Evolutionary conservation across 306 rosid species (phyloP), one percentile per base, ranked within the genome.

Genomic region (Spatholobus suberectus): DNA sequence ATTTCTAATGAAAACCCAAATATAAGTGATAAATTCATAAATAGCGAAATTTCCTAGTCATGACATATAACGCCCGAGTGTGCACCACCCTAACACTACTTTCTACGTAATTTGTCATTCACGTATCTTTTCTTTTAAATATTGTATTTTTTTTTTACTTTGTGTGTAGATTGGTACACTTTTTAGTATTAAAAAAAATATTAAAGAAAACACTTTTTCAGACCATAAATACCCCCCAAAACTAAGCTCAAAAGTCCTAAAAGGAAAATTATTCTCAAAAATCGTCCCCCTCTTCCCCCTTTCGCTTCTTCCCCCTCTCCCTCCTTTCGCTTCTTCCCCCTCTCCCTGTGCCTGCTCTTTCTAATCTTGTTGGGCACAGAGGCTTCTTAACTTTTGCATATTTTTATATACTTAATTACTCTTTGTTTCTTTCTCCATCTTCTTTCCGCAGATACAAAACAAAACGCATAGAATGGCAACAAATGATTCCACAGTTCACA

Each of bases 401-500:
- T 18, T 43, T 29, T 27, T 11, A 23, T 14, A 14, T 11, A 17
- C 15, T 10, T 5, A 18, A 5, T 57, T 6, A 51, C 1, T 44
- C 44, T 44, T 11, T 27, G 2, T 40, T 59, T 26, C 5, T 61
- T 41, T 65, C 10, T 43, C n/a, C 32, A 1, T 72, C 14, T 37
- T 27, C 6, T 62, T 34, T 35, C 8, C 5, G 12, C 69, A 41
- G 58, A 1, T 10, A n/a, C 40, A 54, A 27, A 11, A 8, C n/a
- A 26, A 52, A 38, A 17, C n/a, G n/a, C n/a, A 49, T 3, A 32
- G 9, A 21, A 88, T 89, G 90, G 72, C 74, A 8, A 27, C 63
- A n/a, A 35, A 18, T 5, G 8, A 15, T 34, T 37, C 81, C 8
- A 29, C 26, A 5, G 5, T 62, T 59, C 18, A 35, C 4, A 72